Base-by-base conservation (phyloP, 331 rosid genomes). In the Quercus phellos region DNA sequence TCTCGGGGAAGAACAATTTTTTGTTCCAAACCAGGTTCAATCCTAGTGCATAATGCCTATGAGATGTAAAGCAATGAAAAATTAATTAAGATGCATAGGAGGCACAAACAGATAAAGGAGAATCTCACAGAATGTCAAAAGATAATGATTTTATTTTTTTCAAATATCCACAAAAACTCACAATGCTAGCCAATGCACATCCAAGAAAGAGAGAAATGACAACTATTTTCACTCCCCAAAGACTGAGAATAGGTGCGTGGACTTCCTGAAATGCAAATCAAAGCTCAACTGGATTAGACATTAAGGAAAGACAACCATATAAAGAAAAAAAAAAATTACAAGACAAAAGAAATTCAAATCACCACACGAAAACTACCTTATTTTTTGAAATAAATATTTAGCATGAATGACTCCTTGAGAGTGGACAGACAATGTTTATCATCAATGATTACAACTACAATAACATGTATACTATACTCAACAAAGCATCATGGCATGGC, bases 11-110 rank as follows among this genome's bases (percentile, higher is more conserved):
- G 98, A 84, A 95, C 98, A 83, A 91, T 91, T 80, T 93, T 81
- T 84, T 95, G 99, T 84, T 95, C 99, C 80, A 95, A 88, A 83
- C 98, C 99, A 71, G 99, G 96, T 79, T 95, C 90, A 87, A 95
- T 86, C 83, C 99, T 90, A 42, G 97, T 91, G 85, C 96, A 90
- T 72, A 95, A 76, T 71, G 99, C 98, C 99, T 95, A 68, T 9
- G 54, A 72, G 58, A 68, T 80, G 73, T 50, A 26, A 82, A 32
- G 51, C 61, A 64, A 18, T 46, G 24, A 42, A 10, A 5, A 38
- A 43, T 24, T 29, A 66, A 73, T 34, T 78, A 46, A 43, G 55
- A 69, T 58, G 73, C 27, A 55, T 73, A 77, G 78, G 64, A 83
- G 78, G 78, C 66, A 82, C 75, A 68, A 59, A 50, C 42, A 59